A percentile compares a stretch with the other conserved stretches of the same genome.
Conservation (phyloP, 805 yeast species). For the Yamadazyma kitorensis region DNA sequence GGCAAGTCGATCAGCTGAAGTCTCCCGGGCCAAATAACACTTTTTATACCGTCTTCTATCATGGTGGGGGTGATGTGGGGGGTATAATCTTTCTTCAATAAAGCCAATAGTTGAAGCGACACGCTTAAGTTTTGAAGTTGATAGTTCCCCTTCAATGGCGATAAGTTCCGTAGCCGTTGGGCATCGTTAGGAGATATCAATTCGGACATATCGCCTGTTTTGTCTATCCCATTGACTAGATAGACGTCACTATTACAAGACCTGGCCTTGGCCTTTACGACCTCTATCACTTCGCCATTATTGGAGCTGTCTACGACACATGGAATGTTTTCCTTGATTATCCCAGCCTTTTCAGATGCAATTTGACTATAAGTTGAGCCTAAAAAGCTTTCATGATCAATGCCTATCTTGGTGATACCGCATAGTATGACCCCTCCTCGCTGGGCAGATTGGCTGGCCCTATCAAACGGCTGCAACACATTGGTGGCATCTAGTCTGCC, state of each 20-base stretch:
- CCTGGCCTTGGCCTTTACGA: conserved; percentile 38
- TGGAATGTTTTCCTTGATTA: conserved; percentile 59
- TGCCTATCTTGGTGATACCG: conserved; percentile 79
- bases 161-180: conserved; percentile 13
- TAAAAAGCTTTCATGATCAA: conserved; percentile 78
- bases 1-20: conserved; percentile 46
- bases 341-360: conserved; percentile 84
- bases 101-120: conserved; percentile 56
- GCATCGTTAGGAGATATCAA: background rate
- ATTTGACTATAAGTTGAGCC: conserved; percentile 67
- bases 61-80: conserved; percentile 26
- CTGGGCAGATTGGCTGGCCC: background rate
- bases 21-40: conserved; percentile 84
- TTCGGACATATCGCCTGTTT: background rate
- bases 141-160: conserved; percentile 70
- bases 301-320: conserved; percentile 75
- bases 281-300: conserved; percentile 45
- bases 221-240: conserved; percentile 17
- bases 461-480: conserved; percentile 41
- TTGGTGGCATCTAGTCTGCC: conserved; percentile 90
- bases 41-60: conserved; percentile 50
- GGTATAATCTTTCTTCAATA: conserved; percentile 19
- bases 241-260: conserved; percentile 25
- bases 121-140: conserved; percentile 69
- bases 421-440: conserved; percentile 50